Percentiles rank a stretch among this genome's conserved stretches.
Evolutionary conservation across 2,329 filamentous ascomycete genomes (phyloP).

Genomic region (Fusarium sp.): DNA sequence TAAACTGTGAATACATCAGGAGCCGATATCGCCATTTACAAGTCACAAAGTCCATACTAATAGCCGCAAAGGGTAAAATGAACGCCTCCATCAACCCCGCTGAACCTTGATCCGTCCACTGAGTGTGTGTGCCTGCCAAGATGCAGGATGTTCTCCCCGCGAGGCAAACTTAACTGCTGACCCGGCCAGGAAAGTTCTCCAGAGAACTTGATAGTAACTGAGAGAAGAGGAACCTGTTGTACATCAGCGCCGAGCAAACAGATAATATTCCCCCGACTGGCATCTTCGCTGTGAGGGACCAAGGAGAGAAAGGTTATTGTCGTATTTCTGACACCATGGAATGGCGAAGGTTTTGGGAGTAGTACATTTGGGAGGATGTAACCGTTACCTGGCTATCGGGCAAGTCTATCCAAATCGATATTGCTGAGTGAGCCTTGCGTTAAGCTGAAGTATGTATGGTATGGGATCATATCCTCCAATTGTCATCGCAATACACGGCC

Average conservation of each 20-base stretch:
- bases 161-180: slow-evolving; percentile 21
- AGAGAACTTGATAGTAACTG: not conserved
- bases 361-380: no score
- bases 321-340: not conserved
- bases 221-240: not conserved
- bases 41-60: not conserved
- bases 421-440: no score
- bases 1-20: not conserved
- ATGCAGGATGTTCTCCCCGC: not conserved
- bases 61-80: not conserved
- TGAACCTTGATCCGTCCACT: not conserved
- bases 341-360: no score
- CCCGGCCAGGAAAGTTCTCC: not conserved
- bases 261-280: not conserved
- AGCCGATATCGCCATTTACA: slow-evolving; percentile 4
- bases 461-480: no score
- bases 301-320: not conserved
- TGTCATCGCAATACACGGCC: not conserved
- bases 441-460: no score
- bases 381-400: no score
- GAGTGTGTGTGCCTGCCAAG: no score
- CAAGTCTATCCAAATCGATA: no score
- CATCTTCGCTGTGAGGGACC: no score
- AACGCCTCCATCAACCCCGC: slow-evolving; percentile 2
- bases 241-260: no score